Evolutionary conservation across 257 asterid genomes (phyloP).

Genomic region (Solanum pennellii): DNA sequence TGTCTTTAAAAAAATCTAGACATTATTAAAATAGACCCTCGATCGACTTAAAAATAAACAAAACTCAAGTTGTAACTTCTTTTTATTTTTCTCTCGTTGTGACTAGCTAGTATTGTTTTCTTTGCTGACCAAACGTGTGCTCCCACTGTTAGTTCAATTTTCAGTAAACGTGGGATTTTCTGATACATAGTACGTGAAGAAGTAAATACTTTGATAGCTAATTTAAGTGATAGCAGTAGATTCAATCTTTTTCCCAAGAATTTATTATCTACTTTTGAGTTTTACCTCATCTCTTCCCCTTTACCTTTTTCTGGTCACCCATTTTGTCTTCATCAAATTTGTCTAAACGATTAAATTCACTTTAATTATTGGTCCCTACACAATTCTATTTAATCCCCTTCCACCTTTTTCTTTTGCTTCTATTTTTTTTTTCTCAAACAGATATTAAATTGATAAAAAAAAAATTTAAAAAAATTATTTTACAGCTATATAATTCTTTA

Average conservation of each 20-base stretch:
- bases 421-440: not conserved
- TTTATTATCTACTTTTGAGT: constrained; percentile 24
- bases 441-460: not conserved
- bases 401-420: not conserved
- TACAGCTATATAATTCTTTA: too few species aligned
- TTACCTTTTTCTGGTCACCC: constrained; percentile 33
- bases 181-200: not conserved
- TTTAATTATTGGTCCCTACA: not conserved
- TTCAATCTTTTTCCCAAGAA: not conserved
- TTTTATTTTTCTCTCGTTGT: not conserved
- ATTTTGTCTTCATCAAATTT: constrained; percentile 44
- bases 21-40: too few species aligned
- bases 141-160: constrained; percentile 17
- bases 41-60: too few species aligned
- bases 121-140: constrained; percentile 22
- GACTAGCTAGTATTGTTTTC: not conserved
- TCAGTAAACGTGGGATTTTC: not conserved
- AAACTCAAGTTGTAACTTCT: not conserved
- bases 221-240: constrained; percentile 6
- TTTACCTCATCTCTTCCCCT: constrained; percentile 20
- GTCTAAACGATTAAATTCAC: constrained; percentile 8
- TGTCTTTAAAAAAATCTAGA: not conserved
- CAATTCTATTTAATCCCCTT: not conserved
- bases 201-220: not conserved
- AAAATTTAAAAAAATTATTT: too few species aligned